A percentile compares a stretch with the other conserved stretches of the same genome.
These are phyloP conservation scores for Clitocybe nebularis DNA, from an alignment of 1,284 basidiomycete species.

Conservation along the genomic window DNA sequence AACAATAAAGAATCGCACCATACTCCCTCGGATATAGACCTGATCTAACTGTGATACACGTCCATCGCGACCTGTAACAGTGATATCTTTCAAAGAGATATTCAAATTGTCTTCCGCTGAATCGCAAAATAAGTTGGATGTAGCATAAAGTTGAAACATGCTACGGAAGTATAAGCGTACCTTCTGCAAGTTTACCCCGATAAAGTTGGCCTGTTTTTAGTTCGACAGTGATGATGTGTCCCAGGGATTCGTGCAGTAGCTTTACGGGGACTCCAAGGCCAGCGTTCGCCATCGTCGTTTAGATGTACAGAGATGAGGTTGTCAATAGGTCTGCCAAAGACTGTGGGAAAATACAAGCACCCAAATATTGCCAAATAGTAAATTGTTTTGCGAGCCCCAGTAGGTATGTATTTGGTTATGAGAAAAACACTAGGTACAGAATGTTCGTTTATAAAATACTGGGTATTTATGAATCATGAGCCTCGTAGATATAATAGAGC, in stretches of 20 bases:
- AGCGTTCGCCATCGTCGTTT: conserved; percentile 39
- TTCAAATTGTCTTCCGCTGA: conserved; percentile 98
- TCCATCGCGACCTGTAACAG: conserved; percentile 96
- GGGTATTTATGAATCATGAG: background rate
- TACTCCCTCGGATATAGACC: conserved; percentile 97
- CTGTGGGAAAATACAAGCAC: conserved; percentile 2
- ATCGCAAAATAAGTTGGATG: conserved; percentile 12
- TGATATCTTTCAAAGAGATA: conserved; percentile 95
- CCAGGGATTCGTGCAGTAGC: conserved; percentile 89
- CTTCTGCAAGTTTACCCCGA: conserved; percentile 96
- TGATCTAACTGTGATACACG: conserved; percentile 99
- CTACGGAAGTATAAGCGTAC: conserved; percentile 35
- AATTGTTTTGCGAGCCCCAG: background rate
- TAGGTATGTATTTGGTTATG: too few species aligned
- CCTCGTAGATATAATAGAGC: background rate
- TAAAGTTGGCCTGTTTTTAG: conserved; percentile 97
- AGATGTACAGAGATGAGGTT: conserved; percentile 7
- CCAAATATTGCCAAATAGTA: background rate
- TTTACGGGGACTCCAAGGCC: conserved; percentile 91
- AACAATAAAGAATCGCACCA: conserved; percentile 98
- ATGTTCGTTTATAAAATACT: too few species aligned
- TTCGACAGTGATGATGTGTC: conserved; percentile 96
- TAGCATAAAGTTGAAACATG: conserved; percentile 6
- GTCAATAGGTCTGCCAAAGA: background rate
- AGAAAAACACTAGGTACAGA: too few species aligned